Percentiles rank a stretch among this genome's conserved stretches.
Evolutionary conservation across 257 asterid species (phyloP).

Genomic region (Solanum ahanhuiri): DNA sequence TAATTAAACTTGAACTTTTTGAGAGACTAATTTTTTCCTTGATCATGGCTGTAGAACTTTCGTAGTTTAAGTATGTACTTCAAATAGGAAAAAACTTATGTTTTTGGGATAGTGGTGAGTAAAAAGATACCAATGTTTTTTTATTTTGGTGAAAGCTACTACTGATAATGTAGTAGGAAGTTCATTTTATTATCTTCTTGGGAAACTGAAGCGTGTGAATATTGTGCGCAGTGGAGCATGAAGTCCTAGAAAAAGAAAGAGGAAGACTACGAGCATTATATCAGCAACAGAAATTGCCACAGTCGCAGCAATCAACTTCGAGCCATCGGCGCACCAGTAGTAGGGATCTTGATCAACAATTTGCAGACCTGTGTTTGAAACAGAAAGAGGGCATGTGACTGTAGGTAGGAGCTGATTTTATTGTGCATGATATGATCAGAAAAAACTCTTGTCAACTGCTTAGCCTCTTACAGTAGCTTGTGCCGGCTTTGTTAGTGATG

Average conservation of each 20-base stretch:
- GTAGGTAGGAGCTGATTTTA: not conserved
- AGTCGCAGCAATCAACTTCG: constrained; percentile 23
- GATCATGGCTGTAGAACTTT: not conserved
- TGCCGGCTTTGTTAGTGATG: not conserved
- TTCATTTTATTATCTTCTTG: not conserved
- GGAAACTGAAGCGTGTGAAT: not conserved
- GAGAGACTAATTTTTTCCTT: not conserved
- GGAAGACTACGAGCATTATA: constrained; percentile 61
- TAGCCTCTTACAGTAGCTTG: no score
- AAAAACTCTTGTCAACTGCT: not conserved
- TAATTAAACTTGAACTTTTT: not conserved
- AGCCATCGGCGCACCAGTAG: constrained; percentile 57
- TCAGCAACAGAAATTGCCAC: constrained; percentile 33
- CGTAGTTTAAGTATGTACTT: not conserved
- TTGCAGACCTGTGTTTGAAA: constrained; percentile 65
- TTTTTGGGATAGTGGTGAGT: not conserved
- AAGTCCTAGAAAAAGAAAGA: constrained; percentile 77
- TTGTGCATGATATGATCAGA: constrained; percentile 7
- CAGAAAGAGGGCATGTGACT: constrained; percentile 48
- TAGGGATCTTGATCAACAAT: constrained; percentile 68
- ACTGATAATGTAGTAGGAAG: not conserved
- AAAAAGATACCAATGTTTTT: not conserved
- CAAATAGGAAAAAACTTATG: not conserved
- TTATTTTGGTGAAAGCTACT: not conserved
- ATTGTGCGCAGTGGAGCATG: constrained; percentile 77